These are phyloP conservation scores for Vavraia culicis DNA, from an alignment of 371 early-diverging fungal genomes.

Conservation along the genomic window DNA sequence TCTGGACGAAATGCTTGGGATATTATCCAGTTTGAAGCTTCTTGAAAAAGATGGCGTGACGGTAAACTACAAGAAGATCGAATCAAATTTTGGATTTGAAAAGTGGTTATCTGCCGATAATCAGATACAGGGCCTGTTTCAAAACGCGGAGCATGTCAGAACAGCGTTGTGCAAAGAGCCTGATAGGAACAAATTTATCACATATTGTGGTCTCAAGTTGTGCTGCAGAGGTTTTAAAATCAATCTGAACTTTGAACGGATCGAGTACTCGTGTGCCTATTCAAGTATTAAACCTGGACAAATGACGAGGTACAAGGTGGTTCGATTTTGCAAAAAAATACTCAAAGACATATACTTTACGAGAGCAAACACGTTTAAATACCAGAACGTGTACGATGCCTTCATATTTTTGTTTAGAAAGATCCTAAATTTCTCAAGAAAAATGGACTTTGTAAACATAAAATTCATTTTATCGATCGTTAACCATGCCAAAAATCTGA, in stretches of 20 bases:
- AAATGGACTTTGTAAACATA: conserved; percentile 26
- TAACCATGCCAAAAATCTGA: not conserved
- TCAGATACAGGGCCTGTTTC: too few relatives aligned
- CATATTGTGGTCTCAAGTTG: conserved; percentile 31
- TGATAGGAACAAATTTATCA: conserved; percentile 1
- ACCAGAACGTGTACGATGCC: conserved; percentile 30
- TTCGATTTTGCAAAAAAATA: conserved; percentile 4
- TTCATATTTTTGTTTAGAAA: conserved; percentile 11
- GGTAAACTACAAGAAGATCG: conserved; percentile 28
- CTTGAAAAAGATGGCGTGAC: conserved; percentile 8
- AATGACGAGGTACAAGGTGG: conserved; percentile 9
- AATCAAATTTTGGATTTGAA: conserved; percentile 22
- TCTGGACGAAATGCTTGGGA: conserved; percentile 19
- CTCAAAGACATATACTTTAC: conserved; percentile 11
- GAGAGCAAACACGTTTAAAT: conserved; percentile 15
- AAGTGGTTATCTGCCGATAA: too few relatives aligned
- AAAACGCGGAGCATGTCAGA: not conserved
- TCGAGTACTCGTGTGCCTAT: conserved; percentile 7
- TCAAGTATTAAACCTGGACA: conserved; percentile 6
- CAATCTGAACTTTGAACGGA: conserved; percentile 5
- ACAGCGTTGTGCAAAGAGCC: not conserved
- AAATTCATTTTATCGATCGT: conserved; percentile 14
- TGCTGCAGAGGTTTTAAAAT: conserved; percentile 2
- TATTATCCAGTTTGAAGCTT: conserved; percentile 8
- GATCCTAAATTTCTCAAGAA: conserved; percentile 12